These are phyloP conservation scores for Fragaria iinumae DNA, from an alignment of 306 rosid genomes.

Conservation along the genomic window DNA sequence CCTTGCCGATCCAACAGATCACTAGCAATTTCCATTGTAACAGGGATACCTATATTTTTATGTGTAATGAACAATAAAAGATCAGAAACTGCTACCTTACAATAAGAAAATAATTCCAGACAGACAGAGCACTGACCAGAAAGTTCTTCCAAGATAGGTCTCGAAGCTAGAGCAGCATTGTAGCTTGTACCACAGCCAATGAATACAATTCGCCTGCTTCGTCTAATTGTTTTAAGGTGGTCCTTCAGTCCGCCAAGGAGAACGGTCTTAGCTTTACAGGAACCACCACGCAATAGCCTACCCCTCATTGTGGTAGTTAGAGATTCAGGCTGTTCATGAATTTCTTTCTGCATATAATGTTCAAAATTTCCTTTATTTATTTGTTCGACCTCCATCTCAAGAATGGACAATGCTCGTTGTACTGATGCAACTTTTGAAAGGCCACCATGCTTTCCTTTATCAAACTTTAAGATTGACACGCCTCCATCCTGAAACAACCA, in stretches of 20 bases:
- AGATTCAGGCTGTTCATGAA: constrained; percentile 95
- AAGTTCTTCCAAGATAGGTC: constrained; percentile 98
- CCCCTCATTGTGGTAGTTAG: constrained; percentile 98
- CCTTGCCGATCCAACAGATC: constrained; percentile 97
- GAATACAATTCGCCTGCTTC: constrained; percentile 88
- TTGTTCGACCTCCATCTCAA: constrained; percentile 98
- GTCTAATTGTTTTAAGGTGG: constrained; percentile 94
- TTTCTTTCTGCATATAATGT: constrained; percentile 99
- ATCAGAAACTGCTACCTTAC: constrained; percentile 10
- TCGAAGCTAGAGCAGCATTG: constrained; percentile 96
- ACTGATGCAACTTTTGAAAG: constrained; percentile 75
- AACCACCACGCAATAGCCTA: constrained; percentile 73
- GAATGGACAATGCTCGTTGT: constrained; percentile 91
- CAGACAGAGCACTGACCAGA: constrained; percentile 61
- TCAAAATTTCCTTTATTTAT: constrained; percentile 88
- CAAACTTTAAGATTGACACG: constrained; percentile 77
- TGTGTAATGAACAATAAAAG: constrained; percentile 22
- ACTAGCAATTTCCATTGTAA: constrained; percentile 98
- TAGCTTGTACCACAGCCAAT: constrained; percentile 98
- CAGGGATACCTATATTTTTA: constrained; percentile 75
- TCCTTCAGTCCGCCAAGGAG: constrained; percentile 94
- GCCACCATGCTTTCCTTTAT: constrained; percentile 56
- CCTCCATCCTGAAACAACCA: constrained; percentile 77
- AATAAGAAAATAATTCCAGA: constrained; percentile 17
- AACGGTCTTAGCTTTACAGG: constrained; percentile 80